These are phyloP conservation scores for Termitomyces sp. DNA, from an alignment of 768 basidiomycete genomes.

Conservation along the genomic window DNA sequence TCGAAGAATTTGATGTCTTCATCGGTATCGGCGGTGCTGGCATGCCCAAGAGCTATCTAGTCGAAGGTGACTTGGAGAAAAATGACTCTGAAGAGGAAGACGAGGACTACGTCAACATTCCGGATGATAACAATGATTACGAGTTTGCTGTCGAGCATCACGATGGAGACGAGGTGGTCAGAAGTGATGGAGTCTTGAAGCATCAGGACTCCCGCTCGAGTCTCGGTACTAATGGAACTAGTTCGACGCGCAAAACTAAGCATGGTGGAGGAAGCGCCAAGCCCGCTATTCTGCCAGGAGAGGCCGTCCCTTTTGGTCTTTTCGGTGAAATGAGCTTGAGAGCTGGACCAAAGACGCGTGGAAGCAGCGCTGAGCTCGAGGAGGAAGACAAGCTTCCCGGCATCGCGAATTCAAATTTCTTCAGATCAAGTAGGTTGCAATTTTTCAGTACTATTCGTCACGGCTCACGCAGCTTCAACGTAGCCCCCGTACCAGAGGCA, in stretches of 20 bases:
- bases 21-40: conserved; percentile 57
- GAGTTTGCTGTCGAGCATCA: conserved; percentile 37
- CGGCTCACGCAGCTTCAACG: neutral
- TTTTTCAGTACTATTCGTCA: neutral
- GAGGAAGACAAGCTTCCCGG: conserved; percentile 49
- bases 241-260: conserved; percentile 31
- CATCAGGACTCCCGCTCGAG: conserved; percentile 36
- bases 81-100: conserved; percentile 31
- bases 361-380: conserved; percentile 31
- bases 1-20: conserved; percentile 63
- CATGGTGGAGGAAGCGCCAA: conserved; percentile 33
- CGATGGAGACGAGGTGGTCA: conserved; percentile 32
- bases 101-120: conserved; percentile 30
- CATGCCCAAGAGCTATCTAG: conserved; percentile 45
- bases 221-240: conserved; percentile 27
- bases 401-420: conserved; percentile 65
- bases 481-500: conserved; percentile 38
- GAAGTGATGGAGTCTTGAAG: conserved; percentile 16
- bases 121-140: conserved; percentile 27
- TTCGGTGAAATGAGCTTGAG: conserved; percentile 62
- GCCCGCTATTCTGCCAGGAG: conserved; percentile 53
- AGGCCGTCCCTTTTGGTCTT: conserved; percentile 67
- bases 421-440: conserved; percentile 39
- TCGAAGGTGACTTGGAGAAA: conserved; percentile 43
- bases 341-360: conserved; percentile 28